Conservation (phyloP, 139 green algal genomes). For the Coelastrella sp. region DNA sequence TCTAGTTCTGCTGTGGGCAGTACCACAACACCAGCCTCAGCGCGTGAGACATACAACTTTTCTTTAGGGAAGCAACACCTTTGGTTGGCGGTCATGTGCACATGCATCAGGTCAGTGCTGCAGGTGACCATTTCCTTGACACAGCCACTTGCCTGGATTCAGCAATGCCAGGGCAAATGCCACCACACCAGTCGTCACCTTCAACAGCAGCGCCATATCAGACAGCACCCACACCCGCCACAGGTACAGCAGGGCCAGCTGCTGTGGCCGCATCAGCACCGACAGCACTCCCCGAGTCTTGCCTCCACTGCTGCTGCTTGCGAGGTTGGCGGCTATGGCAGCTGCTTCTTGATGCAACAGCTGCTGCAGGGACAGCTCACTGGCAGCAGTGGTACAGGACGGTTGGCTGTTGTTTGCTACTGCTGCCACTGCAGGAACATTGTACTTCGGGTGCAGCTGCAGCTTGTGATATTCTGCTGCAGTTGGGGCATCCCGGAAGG, state of each 20-base stretch:
- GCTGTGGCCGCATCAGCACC: not conserved
- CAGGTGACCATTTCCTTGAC: too few relatives aligned
- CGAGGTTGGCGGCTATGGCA: not conserved
- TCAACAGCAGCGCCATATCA: not conserved
- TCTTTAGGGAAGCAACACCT: too few relatives aligned
- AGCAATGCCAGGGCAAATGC: not conserved
- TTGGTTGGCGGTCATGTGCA: not conserved
- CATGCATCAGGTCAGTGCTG: too few relatives aligned
- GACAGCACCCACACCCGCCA: not conserved
- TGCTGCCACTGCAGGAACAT: not conserved
- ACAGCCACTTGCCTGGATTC: not conserved
- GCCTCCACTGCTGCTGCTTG: not conserved
- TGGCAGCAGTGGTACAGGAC: not conserved
- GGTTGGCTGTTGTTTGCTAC: not conserved
- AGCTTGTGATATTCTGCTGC: not conserved
- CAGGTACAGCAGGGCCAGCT: not conserved
- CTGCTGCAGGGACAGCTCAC: not conserved
- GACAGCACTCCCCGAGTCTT: not conserved
- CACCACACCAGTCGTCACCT: not conserved
- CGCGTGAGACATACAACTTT: too few relatives aligned
- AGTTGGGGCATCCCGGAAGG: not conserved
- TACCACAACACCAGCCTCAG: too few relatives aligned
- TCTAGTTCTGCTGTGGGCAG: too few relatives aligned
- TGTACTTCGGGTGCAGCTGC: not conserved
- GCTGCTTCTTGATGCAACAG: not conserved